phyloP scores from a whole-genome alignment of 2,329 filamentous ascomycete species.

The Neoscytalidium dimidiatum region DNA sequence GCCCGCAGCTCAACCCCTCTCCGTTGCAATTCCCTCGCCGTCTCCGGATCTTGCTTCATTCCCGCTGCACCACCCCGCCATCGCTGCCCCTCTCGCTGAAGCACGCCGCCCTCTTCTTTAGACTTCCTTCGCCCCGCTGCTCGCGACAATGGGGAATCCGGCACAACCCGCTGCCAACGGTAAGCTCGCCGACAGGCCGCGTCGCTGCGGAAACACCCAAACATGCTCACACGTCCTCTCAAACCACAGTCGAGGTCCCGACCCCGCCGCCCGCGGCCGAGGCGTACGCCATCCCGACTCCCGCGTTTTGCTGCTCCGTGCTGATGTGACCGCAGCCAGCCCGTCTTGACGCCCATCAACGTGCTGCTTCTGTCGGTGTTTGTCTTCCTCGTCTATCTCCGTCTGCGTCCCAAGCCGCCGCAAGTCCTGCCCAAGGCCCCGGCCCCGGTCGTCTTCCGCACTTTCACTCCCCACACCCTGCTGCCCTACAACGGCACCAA shows the following conservation, averaged over 20 bases:
- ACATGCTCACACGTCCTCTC: neutral
- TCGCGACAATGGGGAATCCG: constrained; percentile 3
- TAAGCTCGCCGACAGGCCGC: constrained; percentile 4
- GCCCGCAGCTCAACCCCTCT: neutral
- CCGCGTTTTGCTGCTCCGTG: neutral
- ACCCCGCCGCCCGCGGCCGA: constrained; percentile 56
- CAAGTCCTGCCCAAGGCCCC: constrained; percentile 56
- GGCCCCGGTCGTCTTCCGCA: constrained; percentile 80
- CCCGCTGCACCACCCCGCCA: neutral
- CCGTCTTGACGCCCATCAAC: constrained; percentile 62
- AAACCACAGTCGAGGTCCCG: constrained; percentile 30
- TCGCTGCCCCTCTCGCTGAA: neutral
- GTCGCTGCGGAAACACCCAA: neutral
- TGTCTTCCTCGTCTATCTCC: constrained; percentile 58
- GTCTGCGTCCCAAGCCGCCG: constrained; percentile 57
- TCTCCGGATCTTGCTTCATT: neutral
- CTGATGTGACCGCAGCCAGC: constrained; percentile 44
- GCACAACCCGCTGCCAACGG: constrained; percentile 13
- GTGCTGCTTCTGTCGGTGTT: constrained; percentile 62
- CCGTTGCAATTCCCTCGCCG: neutral
- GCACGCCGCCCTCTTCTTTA: neutral
- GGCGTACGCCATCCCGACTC: constrained; percentile 39
- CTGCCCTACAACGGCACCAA: constrained; percentile 80
- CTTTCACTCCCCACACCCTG: constrained; percentile 81
- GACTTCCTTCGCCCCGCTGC: neutral